Evolutionary conservation across 1,284 basidiomycete genomes (phyloP).

Genomic region (Schizopora paradoxa): DNA sequence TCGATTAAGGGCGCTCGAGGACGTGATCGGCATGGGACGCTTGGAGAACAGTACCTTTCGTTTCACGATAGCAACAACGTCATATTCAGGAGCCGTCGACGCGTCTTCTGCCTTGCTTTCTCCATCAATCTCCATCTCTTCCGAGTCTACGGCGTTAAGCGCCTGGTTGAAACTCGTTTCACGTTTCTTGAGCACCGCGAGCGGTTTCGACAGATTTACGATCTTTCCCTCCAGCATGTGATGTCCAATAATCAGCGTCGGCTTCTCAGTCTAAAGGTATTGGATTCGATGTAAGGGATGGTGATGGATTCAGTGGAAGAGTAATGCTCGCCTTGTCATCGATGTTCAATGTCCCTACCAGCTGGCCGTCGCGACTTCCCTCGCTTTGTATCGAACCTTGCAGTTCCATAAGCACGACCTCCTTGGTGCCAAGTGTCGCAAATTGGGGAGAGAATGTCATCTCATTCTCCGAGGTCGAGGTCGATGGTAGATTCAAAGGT

Average conservation of each 20-base stretch:
- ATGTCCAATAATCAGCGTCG: slow-evolving; percentile 79
- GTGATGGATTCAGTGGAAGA: not conserved
- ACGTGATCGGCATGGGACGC: slow-evolving; percentile 69
- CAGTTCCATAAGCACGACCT: slow-evolving; percentile 68
- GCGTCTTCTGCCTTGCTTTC: slow-evolving; percentile 19
- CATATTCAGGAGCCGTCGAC: slow-evolving; percentile 31
- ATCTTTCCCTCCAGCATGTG: slow-evolving; percentile 88
- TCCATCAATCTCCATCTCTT: slow-evolving; percentile 16
- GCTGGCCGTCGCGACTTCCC: slow-evolving; percentile 45
- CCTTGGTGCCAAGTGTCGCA: slow-evolving; percentile 61
- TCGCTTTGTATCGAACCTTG: slow-evolving; percentile 69
- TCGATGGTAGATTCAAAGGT: slow-evolving; percentile 37
- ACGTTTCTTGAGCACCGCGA: slow-evolving; percentile 51
- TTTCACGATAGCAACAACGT: slow-evolving; percentile 57
- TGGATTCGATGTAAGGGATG: not conserved
- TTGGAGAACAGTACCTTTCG: slow-evolving; percentile 76
- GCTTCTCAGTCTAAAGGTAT: slow-evolving; percentile 51
- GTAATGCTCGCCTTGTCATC: slow-evolving; percentile 34
- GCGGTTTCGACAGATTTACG: slow-evolving; percentile 67
- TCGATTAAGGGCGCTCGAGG: too few relatives aligned
- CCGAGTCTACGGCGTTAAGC: slow-evolving; percentile 7
- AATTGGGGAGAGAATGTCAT: slow-evolving; percentile 51
- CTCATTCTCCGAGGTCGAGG: slow-evolving; percentile 27
- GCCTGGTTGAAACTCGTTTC: not conserved
- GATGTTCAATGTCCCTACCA: slow-evolving; percentile 58